These are phyloP conservation scores for Pseudozyma hubeiensis DNA, from an alignment of 1,284 basidiomycete species.

Conservation along the genomic window DNA sequence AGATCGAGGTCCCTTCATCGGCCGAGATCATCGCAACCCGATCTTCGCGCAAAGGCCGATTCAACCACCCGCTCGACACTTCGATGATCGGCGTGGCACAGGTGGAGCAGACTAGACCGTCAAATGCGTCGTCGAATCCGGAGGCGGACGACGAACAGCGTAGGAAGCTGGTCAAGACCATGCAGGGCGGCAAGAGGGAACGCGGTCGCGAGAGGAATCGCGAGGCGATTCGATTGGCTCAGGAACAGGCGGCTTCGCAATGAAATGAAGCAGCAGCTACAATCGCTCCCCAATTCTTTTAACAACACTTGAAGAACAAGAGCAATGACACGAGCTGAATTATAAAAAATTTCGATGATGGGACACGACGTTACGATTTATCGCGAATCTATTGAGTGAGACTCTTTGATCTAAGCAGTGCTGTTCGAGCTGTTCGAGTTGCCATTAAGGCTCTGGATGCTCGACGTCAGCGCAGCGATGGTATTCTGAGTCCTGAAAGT, in stretches of 20 bases:
- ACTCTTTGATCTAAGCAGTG: neutral
- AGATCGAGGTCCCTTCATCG: constrained; percentile 50
- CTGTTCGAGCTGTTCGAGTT: constrained; percentile 19
- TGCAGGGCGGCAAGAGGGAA: constrained; percentile 58
- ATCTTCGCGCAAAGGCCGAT: constrained; percentile 35
- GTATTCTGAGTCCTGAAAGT: constrained; percentile 10
- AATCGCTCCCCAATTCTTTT: no score
- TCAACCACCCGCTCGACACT: constrained; percentile 48
- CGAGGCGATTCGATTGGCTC: constrained; percentile 43
- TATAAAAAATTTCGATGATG: no score
- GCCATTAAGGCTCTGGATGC: constrained; percentile 32
- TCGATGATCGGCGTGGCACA: constrained; percentile 40
- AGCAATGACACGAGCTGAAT: no score
- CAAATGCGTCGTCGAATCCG: constrained; percentile 22
- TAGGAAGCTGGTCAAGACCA: constrained; percentile 53
- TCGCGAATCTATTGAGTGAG: no score
- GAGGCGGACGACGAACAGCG: constrained; percentile 37
- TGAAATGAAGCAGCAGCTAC: neutral
- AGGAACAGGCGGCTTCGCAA: constrained; percentile 19
- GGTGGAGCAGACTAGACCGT: constrained; percentile 27
- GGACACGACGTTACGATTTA: no score
- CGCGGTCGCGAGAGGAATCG: constrained; percentile 56
- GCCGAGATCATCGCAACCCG: constrained; percentile 54
- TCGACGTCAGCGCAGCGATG: constrained; percentile 12
- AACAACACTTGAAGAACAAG: no score